A percentile compares a stretch with the other conserved stretches of the same genome.
These are phyloP conservation scores for Xenoacremonium recifei DNA, from an alignment of 2,329 filamentous ascomycete species.

Conservation along the genomic window DNA sequence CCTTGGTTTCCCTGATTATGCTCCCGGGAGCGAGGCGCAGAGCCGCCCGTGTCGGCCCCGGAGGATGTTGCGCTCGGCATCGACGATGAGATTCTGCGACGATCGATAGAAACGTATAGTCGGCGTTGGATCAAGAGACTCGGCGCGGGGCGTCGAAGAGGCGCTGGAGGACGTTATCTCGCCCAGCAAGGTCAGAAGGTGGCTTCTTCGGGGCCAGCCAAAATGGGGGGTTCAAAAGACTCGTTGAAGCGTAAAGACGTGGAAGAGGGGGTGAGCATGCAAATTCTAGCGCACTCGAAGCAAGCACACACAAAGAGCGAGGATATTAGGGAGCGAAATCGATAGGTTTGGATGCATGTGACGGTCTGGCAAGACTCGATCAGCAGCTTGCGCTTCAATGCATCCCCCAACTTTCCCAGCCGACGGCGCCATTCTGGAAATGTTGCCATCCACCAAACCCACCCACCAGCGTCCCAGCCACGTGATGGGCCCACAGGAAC, in stretches of 20 bases:
- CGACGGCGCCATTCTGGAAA: conserved; percentile 10
- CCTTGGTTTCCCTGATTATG: conserved; percentile 77
- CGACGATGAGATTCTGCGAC: conserved; percentile 8
- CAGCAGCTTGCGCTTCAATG: too few relatives aligned
- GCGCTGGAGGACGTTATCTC: conserved; percentile 1
- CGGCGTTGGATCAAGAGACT: neutral
- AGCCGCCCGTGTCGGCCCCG: conserved; percentile 49
- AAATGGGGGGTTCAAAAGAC: neutral
- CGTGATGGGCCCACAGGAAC: conserved; percentile 17
- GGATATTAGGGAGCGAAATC: too few relatives aligned
- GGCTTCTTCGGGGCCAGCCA: conserved; percentile 14
- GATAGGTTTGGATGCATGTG: too few relatives aligned
- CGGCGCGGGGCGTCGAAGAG: conserved; percentile 3
- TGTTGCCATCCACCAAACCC: conserved; percentile 15
- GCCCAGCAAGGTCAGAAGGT: conserved; percentile 14
- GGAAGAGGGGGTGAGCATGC: neutral
- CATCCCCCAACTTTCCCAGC: conserved; percentile 14
- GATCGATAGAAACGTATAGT: conserved; percentile 1
- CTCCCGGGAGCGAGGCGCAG: conserved; percentile 51
- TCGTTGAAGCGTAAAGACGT: neutral
- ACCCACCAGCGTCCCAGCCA: conserved; percentile 12
- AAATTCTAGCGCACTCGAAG: neutral
- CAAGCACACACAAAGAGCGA: too few relatives aligned
- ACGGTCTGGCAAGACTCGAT: too few relatives aligned
- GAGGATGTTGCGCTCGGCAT: conserved; percentile 52